phyloP scores from a whole-genome alignment of 768 basidiomycete genomes.

The Jaapia argillacea region DNA sequence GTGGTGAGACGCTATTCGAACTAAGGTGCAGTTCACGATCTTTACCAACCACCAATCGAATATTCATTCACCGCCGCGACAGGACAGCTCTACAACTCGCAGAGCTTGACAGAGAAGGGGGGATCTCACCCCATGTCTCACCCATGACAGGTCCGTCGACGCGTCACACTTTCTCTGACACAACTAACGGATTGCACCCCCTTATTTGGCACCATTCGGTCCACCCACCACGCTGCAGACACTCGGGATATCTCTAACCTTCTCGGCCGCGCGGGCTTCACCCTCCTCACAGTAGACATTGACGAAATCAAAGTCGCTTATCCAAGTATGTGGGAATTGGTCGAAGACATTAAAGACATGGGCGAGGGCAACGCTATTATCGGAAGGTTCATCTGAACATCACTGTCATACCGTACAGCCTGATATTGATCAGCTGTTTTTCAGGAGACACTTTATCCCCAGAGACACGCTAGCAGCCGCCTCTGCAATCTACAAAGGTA shows the following conservation, averaged over 20 bases:
- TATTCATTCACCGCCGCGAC: too few relatives aligned
- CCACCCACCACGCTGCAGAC: too few relatives aligned
- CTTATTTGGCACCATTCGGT: too few relatives aligned
- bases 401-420: not conserved
- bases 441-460: slow-evolving; percentile 56
- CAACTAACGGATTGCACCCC: too few relatives aligned
- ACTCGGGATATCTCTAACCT: slow-evolving; percentile 90
- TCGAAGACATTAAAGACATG: slow-evolving; percentile 93
- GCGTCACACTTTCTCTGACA: too few relatives aligned
- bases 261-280: slow-evolving; percentile 87
- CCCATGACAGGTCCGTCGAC: slow-evolving; percentile 85
- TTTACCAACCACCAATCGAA: not conserved
- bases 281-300: slow-evolving; percentile 86
- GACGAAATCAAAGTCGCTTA: slow-evolving; percentile 90
- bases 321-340: slow-evolving; percentile 92
- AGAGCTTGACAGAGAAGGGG: slow-evolving; percentile 88
- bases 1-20: slow-evolving; percentile 95
- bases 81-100: slow-evolving; percentile 92
- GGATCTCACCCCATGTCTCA: slow-evolving; percentile 92
- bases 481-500: slow-evolving; percentile 89
- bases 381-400: slow-evolving; percentile 46
- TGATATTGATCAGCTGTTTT: not conserved
- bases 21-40: slow-evolving; percentile 41
- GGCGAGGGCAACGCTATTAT: slow-evolving; percentile 91
- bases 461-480: slow-evolving; percentile 88